Conservation (phyloP, 495 filamentous ascomycete species). For the Cercophora newfieldiana region DNA sequence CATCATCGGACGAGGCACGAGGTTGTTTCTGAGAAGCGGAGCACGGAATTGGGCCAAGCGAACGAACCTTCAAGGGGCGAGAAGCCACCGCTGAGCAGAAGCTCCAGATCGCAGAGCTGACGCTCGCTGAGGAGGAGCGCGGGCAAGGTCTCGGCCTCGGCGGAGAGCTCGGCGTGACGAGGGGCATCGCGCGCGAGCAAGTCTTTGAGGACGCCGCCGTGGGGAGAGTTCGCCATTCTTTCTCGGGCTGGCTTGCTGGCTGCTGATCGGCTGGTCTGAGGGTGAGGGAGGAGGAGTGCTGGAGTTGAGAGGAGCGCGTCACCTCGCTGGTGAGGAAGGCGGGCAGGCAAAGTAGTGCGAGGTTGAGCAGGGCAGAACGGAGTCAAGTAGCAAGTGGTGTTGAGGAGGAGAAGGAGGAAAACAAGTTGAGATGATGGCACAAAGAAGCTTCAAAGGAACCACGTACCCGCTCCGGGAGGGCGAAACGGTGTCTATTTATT, state of each 20-base stretch:
- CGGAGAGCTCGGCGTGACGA: constrained; percentile 69
- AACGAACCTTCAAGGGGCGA: constrained; percentile 90
- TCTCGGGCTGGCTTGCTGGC: not conserved
- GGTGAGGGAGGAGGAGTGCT: not conserved
- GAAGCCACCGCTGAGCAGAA: constrained; percentile 96
- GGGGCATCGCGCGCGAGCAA: constrained; percentile 86
- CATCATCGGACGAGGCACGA: not conserved
- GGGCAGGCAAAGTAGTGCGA: not conserved
- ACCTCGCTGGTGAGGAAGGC: not conserved
- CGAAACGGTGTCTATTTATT: not conserved
- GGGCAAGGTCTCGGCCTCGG: constrained; percentile 83
- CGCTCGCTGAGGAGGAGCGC: constrained; percentile 85
- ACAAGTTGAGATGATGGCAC: not conserved
- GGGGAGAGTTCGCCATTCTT: constrained; percentile 71
- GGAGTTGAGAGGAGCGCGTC: not conserved
- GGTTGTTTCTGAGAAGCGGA: not conserved
- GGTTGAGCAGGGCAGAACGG: no score
- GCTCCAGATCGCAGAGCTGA: constrained; percentile 94
- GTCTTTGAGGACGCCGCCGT: constrained; percentile 97
- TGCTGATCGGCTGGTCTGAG: not conserved
- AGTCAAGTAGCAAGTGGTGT: not conserved
- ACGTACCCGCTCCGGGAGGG: not conserved
- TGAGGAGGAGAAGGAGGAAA: not conserved
- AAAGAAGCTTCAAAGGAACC: not conserved
- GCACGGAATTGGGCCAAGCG: not conserved